Evolutionary conservation across 345 rosid species (phyloP).

Genomic region (Euphorbia lathyris): DNA sequence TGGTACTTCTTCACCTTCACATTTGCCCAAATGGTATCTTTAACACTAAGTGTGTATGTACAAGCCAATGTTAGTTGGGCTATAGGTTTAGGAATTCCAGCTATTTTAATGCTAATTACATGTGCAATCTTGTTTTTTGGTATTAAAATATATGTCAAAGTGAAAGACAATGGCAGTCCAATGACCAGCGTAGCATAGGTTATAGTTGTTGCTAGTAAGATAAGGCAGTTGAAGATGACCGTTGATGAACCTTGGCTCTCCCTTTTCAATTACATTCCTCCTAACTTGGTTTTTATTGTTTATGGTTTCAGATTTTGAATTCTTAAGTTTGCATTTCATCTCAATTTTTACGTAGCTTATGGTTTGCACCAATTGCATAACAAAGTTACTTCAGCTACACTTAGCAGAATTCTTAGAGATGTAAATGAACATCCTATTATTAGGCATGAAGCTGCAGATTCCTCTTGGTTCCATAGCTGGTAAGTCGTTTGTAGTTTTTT

Average conservation of each 20-base stretch:
- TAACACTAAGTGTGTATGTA: conserved; percentile 16
- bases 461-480: conserved; percentile 98
- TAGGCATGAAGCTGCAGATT: conserved; percentile 97
- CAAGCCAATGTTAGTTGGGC: conserved; percentile 30
- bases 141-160: conserved; percentile 21
- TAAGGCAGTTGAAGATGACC: conserved; percentile 17
- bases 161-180: conserved; percentile 24
- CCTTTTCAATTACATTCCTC: conserved; percentile 33
- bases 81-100: conserved; percentile 24
- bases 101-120: conserved; percentile 18
- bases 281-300: conserved; percentile 7
- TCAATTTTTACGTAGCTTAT: conserved; percentile 71
- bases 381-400: conserved; percentile 79
- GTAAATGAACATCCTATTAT: conserved; percentile 88
- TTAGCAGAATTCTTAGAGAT: conserved; percentile 64
- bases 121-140: conserved; percentile 21
- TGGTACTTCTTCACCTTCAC: conserved; percentile 30
- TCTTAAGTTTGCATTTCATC: conserved; percentile 17
- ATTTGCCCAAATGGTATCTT: conserved; percentile 20
- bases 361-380: conserved; percentile 94
- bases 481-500: conserved; percentile 14
- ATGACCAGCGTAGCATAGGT: conserved; percentile 22
- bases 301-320: not conserved
- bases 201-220: conserved; percentile 20
- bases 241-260: conserved; percentile 34